A percentile compares a stretch with the other conserved stretches of the same genome.
Conservation (phyloP, 306 rosid genomes). For the Carpinus fangiana region DNA sequence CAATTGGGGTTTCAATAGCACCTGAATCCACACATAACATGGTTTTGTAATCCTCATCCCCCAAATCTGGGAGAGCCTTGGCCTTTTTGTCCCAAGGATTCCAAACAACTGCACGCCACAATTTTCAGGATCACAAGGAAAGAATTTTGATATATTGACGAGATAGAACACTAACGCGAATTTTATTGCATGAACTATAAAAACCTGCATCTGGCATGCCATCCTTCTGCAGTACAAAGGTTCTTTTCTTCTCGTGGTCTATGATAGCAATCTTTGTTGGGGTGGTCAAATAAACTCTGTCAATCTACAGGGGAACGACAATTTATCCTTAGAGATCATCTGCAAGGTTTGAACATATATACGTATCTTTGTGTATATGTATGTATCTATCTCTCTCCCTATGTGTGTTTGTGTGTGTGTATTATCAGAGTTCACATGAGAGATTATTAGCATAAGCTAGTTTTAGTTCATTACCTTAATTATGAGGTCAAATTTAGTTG, state of each 20-base stretch:
- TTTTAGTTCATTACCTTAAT: not conserved
- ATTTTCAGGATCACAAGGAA: not conserved
- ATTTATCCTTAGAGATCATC: slow-evolving; percentile 20
- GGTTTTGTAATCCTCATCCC: slow-evolving; percentile 65
- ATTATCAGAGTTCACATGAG: not conserved
- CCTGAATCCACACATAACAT: slow-evolving; percentile 76
- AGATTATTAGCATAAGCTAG: not conserved
- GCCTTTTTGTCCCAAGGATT: slow-evolving; percentile 79
- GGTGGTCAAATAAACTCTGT: slow-evolving; percentile 61
- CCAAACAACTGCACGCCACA: slow-evolving; percentile 60
- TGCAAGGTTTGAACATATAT: not conserved
- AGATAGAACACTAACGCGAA: not conserved
- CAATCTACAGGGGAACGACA: slow-evolving; percentile 40
- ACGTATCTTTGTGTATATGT: no score
- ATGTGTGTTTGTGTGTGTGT: not conserved
- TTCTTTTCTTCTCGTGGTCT: slow-evolving; percentile 83
- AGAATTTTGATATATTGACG: not conserved
- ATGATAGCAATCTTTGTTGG: slow-evolving; percentile 71
- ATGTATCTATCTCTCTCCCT: no score
- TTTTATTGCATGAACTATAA: not conserved
- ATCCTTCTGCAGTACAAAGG: slow-evolving; percentile 62
- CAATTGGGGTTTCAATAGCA: slow-evolving; percentile 52
- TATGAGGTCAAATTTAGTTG: slow-evolving; percentile 1
- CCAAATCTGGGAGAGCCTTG: slow-evolving; percentile 60
- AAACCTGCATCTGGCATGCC: slow-evolving; percentile 76